A percentile compares a stretch with the other conserved stretches of the same genome.
Conservation (phyloP, 805 yeast genomes). For the Myxozyma monticola region DNA sequence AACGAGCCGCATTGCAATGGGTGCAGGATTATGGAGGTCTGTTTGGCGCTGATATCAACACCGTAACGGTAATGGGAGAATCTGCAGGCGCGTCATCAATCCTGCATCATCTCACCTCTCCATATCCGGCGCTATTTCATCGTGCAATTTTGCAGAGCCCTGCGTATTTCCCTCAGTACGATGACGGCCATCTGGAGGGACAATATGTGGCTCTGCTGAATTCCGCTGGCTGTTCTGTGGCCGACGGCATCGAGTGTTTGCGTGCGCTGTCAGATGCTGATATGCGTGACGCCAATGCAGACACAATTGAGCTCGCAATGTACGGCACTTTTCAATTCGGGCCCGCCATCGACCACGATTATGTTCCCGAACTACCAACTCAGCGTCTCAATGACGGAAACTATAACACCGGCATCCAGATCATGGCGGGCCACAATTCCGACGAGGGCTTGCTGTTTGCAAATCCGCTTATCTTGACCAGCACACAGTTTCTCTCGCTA, state of each 20-base stretch:
- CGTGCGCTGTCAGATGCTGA: background rate
- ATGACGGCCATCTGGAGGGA: constrained; percentile 4
- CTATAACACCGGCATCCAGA: constrained; percentile 5
- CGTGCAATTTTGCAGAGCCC: constrained; percentile 24
- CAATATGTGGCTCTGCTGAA: constrained; percentile 6
- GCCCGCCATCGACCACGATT: constrained; percentile 19
- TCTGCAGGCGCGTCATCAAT: constrained; percentile 44
- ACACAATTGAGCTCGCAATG: background rate
- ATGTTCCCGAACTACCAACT: constrained; percentile 18
- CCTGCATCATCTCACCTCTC: constrained; percentile 35
- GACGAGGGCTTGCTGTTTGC: constrained; percentile 27
- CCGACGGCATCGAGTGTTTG: constrained; percentile 11
- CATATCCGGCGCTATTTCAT: constrained; percentile 28
- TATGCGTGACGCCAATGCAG: background rate
- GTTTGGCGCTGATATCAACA: constrained; percentile 43
- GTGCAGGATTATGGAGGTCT: constrained; percentile 38
- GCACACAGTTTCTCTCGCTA: constrained; percentile 5
- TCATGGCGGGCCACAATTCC: constrained; percentile 14
- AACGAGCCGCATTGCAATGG: constrained; percentile 42
- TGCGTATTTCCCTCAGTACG: constrained; percentile 22
- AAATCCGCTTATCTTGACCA: constrained; percentile 7
- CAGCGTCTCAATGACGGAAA: constrained; percentile 1
- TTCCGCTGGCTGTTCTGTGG: constrained; percentile 8
- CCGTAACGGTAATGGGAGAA: constrained; percentile 43
- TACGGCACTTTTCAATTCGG: constrained; percentile 26